These are phyloP conservation scores for Chlorophyllum brunneum DNA, from an alignment of 768 basidiomycete species.

Conservation along the genomic window DNA sequence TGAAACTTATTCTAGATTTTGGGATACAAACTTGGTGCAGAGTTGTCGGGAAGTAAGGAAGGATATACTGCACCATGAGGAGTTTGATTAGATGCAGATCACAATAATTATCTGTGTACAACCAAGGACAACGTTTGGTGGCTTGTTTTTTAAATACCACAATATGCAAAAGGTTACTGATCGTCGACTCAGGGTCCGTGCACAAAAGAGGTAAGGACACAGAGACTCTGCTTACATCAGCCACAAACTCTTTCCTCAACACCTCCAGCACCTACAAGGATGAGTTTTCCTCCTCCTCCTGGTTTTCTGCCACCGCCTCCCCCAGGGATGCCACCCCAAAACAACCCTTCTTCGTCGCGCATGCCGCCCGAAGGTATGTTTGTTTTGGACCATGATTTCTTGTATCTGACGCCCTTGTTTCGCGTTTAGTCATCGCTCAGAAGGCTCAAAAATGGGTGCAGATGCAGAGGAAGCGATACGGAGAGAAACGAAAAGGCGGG, in stretches of 20 bases:
- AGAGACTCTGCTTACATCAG: constrained; percentile 37
- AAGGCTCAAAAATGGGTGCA: constrained; percentile 97
- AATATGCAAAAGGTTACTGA: not conserved
- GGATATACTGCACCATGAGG: constrained; percentile 4
- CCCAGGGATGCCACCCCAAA: constrained; percentile 45
- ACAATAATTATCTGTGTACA: constrained; percentile 2
- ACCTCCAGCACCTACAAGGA: constrained; percentile 33
- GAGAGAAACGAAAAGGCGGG: constrained; percentile 85
- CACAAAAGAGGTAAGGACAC: constrained; percentile 21
- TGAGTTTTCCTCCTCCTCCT: constrained; percentile 58
- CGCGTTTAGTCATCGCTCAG: constrained; percentile 60
- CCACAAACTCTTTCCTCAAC: constrained; percentile 34
- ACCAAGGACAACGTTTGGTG: not conserved
- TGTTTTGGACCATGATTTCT: constrained; percentile 9
- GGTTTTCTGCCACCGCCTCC: constrained; percentile 48
- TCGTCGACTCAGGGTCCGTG: constrained; percentile 32
- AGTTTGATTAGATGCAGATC: not conserved
- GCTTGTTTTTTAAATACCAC: too few relatives aligned
- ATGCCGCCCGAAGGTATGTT: constrained; percentile 44
- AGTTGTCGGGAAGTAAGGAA: constrained; percentile 60
- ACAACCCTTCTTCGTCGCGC: constrained; percentile 37
- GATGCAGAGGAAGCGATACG: constrained; percentile 90
- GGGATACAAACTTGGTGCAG: constrained; percentile 74
- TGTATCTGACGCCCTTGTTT: constrained; percentile 17
- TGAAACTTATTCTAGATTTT: constrained; percentile 30